Evolutionary conservation across 257 asterid genomes (phyloP), one percentile per base, ranked within the genome.

Genomic region (Solanum dulcamara): DNA sequence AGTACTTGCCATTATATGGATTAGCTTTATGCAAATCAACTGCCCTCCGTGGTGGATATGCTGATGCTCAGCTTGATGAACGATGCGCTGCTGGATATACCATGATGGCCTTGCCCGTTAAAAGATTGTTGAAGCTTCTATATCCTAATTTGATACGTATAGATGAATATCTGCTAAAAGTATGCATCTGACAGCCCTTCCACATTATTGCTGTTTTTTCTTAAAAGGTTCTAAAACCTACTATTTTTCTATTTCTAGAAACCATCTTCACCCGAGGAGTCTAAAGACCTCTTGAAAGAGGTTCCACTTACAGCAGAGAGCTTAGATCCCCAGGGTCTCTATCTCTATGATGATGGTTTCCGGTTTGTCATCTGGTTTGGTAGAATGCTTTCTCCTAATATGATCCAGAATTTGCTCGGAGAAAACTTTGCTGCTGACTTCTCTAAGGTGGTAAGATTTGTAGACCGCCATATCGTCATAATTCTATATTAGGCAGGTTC

Each of bases 361-460:
- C 93, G 94, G 83, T 93, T 97, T 87, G 92, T 97, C 83, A 84
- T 97, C 85, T 97, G 99, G 99, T 94, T 94, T 90, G 99, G 99
- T 80, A 89, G 94, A 89, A 87, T 94, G 85, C 84, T 93, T 88
- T 92, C 98, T 85, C 98, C 99, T 87, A 96, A 93, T 85, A 87
- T 97, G 84, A 86, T 90, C 44, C 93, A 87, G 92, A 91, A 85
- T 88, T 90, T 97, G 88, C 90, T 95, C 46, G 99, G 99, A 37
- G 97, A 93, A 83, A 95, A 93, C 89, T 94, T 88, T 74, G 87
- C 91, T 13, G 72, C 95, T 17, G 99, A 95, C 89, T 94, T 85
- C 90, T 94, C 97, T 35, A 97, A 92, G 98, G 99, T 93, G 98
- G 99, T 93, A 86, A 85, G 89, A 48, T 7, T 26, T 75, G 32